Conservation (phyloP, 1,284 basidiomycete species). For the Sporisorium graminicola region DNA sequence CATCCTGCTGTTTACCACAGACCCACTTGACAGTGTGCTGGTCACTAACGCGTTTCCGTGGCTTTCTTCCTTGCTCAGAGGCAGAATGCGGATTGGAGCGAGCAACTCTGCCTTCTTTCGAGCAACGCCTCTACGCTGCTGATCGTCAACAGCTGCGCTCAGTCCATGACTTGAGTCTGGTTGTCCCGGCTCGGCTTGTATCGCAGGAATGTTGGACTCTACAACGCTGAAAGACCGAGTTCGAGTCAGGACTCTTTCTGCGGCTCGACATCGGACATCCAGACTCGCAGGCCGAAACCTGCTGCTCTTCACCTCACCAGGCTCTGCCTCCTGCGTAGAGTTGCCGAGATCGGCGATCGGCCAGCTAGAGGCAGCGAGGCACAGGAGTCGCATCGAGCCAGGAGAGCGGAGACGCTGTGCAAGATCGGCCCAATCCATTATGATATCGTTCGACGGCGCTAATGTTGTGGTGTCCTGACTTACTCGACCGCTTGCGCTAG, state of each 20-base stretch:
- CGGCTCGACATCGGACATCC: background rate
- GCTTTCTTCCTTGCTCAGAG: background rate
- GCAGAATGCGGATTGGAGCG: conserved; percentile 3
- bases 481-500: background rate
- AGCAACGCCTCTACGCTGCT: background rate
- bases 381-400: conserved; percentile 27
- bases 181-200: background rate
- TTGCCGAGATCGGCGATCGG: background rate
- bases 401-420: conserved; percentile 22
- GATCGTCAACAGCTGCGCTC: background rate
- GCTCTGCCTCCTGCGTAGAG: background rate
- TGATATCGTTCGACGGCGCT: background rate
- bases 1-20: background rate
- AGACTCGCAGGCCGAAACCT: background rate
- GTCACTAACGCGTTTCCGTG: background rate
- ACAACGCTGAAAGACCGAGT: background rate
- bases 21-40: background rate
- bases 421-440: conserved; percentile 17
- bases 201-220: background rate
- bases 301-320: background rate
- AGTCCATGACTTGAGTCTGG: background rate
- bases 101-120: conserved; percentile 1
- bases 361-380: conserved; percentile 23
- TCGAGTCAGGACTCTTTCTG: background rate
- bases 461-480: background rate